Base-by-base conservation (phyloP, 2,329 filamentous ascomycete genomes). In the Phyllosticta citribraziliensis region DNA sequence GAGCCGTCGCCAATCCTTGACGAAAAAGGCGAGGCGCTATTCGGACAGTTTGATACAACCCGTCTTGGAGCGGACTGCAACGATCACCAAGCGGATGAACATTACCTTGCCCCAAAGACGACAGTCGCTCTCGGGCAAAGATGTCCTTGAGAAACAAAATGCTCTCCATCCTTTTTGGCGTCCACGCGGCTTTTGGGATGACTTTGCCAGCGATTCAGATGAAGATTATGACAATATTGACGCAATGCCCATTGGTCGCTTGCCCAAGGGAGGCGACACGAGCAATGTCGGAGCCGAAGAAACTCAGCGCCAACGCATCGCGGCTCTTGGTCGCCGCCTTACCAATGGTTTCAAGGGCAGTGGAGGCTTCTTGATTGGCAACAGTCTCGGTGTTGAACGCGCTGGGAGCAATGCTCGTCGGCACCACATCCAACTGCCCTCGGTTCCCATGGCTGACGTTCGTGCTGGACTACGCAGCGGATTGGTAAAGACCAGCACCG, bases 161-260 rank as follows among this genome's bases (percentile, higher is more conserved):
- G 77, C 76, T 51, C 70, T 84, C 5, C 80, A 85, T 65, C 83
- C 84, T 1, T 84, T 86, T 68, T 87, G 84, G 84, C 78, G 80
- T 22, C 84, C 84, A 1, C 79, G 80, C 47, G 79, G 79, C n/a
- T 85, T 86, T 70, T 86, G 83, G 83, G 82, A 85, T 50, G 81
- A 81, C 50, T 82, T 75, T 57, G 30, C 35, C 22, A 70, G 71
- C n/a, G 73, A 75, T 60, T 74, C 68, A 24, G 73, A 76, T 9
- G 70, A 73, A 19, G 71, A 70, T 19, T 64, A 65, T 20, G 70
- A 73, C 35, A 68, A 72, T 9, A 66, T 68, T 10, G 30, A 60
- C 6, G 47, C 22, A 10, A 52, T 30, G 17, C 60, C 65, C 64
- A 24, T 62, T 19, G 50, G 51, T 12, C 55, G 65, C 0, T 69